phyloP scores from a whole-genome alignment of 2,329 filamentous ascomycete species.

The Phoma sp. region DNA sequence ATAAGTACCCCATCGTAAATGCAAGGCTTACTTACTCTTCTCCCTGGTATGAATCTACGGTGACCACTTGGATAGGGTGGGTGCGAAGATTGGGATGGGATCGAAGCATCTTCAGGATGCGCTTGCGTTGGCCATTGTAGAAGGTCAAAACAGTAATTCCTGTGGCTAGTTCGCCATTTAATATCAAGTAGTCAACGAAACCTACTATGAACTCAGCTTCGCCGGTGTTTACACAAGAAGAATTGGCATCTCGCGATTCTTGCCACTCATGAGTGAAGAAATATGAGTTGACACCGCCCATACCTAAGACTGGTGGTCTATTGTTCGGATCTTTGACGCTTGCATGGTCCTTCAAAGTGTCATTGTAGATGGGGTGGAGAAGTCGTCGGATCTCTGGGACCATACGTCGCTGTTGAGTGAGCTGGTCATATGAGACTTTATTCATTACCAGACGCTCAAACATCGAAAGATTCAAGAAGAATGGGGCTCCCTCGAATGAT shows the following conservation, averaged over 20 bases:
- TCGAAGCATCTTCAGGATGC: conserved; percentile 62
- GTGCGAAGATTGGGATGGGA: conserved; percentile 51
- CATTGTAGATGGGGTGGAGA: conserved; percentile 67
- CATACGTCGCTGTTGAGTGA: conserved; percentile 76
- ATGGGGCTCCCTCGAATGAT: conserved; percentile 67
- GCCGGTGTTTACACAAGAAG: conserved; percentile 71
- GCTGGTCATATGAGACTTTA: conserved; percentile 66
- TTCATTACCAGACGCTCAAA: conserved; percentile 81
- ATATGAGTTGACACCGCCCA: conserved; percentile 66
- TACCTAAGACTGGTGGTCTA: conserved; percentile 65
- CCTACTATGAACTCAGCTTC: conserved; percentile 80
- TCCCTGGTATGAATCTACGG: conserved; percentile 89
- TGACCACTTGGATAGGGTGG: conserved; percentile 67
- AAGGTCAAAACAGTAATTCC: conserved; percentile 85
- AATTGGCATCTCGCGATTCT: conserved; percentile 68
- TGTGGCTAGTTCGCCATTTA: conserved; percentile 66
- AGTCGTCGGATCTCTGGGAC: conserved; percentile 70
- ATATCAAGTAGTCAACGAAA: conserved; percentile 74
- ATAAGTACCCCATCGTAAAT: background rate
- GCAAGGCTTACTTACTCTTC: conserved; percentile 6
- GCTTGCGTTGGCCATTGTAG: conserved; percentile 82
- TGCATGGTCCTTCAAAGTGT: conserved; percentile 64
- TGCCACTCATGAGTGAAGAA: conserved; percentile 71
- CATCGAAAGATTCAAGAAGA: conserved; percentile 74
- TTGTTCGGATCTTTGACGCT: conserved; percentile 57